Evolutionary conservation across 2,329 filamentous ascomycete species (phyloP).

Genomic region (Shiraia bambusicola): DNA sequence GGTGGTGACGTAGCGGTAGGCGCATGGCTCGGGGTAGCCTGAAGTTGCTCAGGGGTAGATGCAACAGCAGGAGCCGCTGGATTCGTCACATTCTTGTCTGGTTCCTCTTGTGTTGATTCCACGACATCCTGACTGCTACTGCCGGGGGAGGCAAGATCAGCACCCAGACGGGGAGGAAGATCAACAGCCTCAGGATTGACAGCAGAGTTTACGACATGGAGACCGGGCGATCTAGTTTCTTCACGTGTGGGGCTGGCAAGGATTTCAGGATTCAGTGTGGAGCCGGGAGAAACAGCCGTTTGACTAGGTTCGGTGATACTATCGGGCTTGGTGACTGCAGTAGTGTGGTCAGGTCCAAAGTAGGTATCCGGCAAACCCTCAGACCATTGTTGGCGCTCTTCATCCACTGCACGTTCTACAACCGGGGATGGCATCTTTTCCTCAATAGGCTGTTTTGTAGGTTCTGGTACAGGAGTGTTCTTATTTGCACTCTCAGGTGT

Average conservation of each 20-base stretch:
- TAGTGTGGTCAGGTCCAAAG: slow-evolving; percentile 31
- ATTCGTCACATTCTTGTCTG: slow-evolving; percentile 5
- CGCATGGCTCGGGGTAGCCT: slow-evolving; percentile 8
- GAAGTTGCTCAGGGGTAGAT: slow-evolving; percentile 2
- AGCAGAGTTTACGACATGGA: slow-evolving; percentile 50
- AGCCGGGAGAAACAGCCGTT: slow-evolving; percentile 12
- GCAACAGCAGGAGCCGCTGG: slow-evolving; percentile 8
- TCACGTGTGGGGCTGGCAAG: slow-evolving; percentile 22
- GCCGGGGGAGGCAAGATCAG: slow-evolving; percentile 18
- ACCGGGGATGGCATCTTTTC: slow-evolving; percentile 12
- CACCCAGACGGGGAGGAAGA: slow-evolving; percentile 37
- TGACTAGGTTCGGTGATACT: slow-evolving; percentile 21
- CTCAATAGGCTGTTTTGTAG: slow-evolving; percentile 9
- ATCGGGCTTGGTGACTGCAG: slow-evolving; percentile 26
- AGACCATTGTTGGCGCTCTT: slow-evolving; percentile 18
- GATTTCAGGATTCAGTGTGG: slow-evolving; percentile 17
- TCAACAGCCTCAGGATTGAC: slow-evolving; percentile 42
- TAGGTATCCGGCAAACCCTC: slow-evolving; percentile 25
- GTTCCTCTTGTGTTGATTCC: slow-evolving; percentile 6
- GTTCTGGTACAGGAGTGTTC: slow-evolving; percentile 10
- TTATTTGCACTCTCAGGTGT: slow-evolving; percentile 13
- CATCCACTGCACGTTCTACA: slow-evolving; percentile 18
- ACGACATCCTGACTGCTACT: slow-evolving; percentile 12
- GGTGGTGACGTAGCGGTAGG: slow-evolving; percentile 25
- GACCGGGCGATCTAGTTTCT: slow-evolving; percentile 30